Evolutionary conservation across 1,139 yeast genomes (phyloP), one percentile per base, ranked within the genome.

Genomic region (Taphrina communis): DNA sequence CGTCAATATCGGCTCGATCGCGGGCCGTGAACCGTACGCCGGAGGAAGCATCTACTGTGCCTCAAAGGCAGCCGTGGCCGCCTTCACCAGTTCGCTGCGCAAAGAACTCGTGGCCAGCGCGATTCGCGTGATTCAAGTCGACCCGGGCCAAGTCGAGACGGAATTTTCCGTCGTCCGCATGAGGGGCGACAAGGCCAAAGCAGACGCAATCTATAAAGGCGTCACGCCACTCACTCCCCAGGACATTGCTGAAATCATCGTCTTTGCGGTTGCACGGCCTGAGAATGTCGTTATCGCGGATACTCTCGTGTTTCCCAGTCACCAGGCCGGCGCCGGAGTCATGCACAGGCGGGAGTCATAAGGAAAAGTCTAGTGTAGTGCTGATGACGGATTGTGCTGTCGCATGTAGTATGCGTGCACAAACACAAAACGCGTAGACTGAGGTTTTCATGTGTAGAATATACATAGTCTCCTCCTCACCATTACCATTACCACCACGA

Each of bases 61-160:
- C n/a, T 85, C 94, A 65, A 91, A 91, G 79, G 90, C 92, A 55
- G 90, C 94, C 25, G 85, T 91, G 42, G 84, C 87, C 72, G 88
- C 92, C 0, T 91, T 91, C 77, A 84, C 93, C 25, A 87, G 87
- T 62, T 83, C 90, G 5, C 82, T 90, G 78, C 84, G 97, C 78
- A 89, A 89, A 78, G 97, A 91, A 78, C 82, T 87, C 76, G 86
- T 90, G 73, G 81, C 82, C 76, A 88, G 96, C 46, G 83, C 84
- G 51, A 69, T 71, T 36, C 67, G 97, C 75, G 92, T 90, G 68
- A 84, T 91, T 74, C 95, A 90, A 77, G 84, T 90, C 65, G 93
- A 90, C 72, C 97, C 97, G 11, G 97, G 97, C 75, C 87, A 88
- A 60, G 96, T 90, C 35, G 91, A 90, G 78, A 91, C 97, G 17